Percentiles rank a stretch among this genome's conserved stretches.
Evolutionary conservation across 83 land plant genomes (phyloP).

Genomic region (Larix sibirica): DNA sequence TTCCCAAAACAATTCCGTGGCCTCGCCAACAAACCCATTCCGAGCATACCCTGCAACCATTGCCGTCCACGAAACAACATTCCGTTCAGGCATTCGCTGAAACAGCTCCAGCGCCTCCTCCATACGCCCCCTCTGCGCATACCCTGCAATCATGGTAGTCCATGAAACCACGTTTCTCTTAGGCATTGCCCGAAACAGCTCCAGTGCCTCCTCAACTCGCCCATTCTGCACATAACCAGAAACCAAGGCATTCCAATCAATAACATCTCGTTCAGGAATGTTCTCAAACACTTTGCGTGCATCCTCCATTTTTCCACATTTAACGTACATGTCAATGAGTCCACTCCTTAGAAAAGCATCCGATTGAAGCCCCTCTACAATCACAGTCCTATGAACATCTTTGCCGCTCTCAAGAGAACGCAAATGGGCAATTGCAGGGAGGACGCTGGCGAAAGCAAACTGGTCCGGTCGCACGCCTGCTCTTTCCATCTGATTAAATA

Average conservation of each 20-base stretch:
- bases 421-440: constrained; percentile 1
- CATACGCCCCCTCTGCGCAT: not conserved
- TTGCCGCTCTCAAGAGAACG: not conserved
- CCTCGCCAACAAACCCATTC: not conserved
- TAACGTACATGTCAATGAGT: constrained; percentile 25
- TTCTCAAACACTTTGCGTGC: constrained; percentile 22
- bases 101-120: not conserved
- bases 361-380: not conserved
- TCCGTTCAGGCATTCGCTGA: not conserved
- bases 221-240: constrained; percentile 44
- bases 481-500: not conserved
- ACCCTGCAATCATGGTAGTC: not conserved
- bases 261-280: constrained; percentile 10
- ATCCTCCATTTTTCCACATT: constrained; percentile 21
- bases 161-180: not conserved
- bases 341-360: not conserved
- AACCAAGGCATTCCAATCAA: constrained; percentile 65
- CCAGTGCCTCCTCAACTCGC: constrained; percentile 31
- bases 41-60: constrained; percentile 1
- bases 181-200: constrained; percentile 56
- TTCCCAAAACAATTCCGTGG: not conserved
- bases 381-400: not conserved
- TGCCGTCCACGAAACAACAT: constrained; percentile 5
- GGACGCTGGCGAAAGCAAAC: not conserved
- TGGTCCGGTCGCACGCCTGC: not conserved